phyloP scores from a whole-genome alignment of 1,139 yeast genomes.

The Pneumocystis murina region DNA sequence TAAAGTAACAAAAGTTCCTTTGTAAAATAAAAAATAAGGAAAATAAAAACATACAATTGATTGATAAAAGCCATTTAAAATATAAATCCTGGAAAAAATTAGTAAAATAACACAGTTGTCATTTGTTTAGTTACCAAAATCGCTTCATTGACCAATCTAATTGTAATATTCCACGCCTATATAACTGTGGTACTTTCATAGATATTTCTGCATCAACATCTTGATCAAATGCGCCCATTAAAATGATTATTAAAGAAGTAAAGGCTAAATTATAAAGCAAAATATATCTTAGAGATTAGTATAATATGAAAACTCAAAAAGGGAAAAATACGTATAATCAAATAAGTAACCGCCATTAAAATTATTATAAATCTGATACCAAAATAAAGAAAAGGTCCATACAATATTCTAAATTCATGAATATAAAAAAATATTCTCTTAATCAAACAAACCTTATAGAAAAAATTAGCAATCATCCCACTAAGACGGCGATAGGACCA shows the following conservation, averaged over 20 bases:
- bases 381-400: slow-evolving; percentile 73
- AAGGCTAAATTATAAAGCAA: slow-evolving; percentile 90
- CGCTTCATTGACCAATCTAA: slow-evolving; percentile 66
- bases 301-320: background rate
- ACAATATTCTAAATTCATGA: slow-evolving; percentile 40
- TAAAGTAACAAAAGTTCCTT: slow-evolving; percentile 40
- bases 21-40: slow-evolving; percentile 57
- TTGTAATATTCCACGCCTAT: slow-evolving; percentile 69
- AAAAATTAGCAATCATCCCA: slow-evolving; percentile 89
- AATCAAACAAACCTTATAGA: slow-evolving; percentile 39
- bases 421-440: background rate
- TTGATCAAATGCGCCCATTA: slow-evolving; percentile 82
- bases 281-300: slow-evolving; percentile 41
- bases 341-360: slow-evolving; percentile 87
- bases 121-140: slow-evolving; percentile 36
- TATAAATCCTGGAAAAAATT: slow-evolving; percentile 32
- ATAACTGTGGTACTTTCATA: slow-evolving; percentile 76
- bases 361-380: slow-evolving; percentile 77
- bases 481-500: slow-evolving; percentile 88
- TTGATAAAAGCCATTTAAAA: slow-evolving; percentile 80
- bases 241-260: slow-evolving; percentile 83
- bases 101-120: background rate
- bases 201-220: slow-evolving; percentile 77
- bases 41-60: slow-evolving; percentile 73
- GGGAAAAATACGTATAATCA: slow-evolving; percentile 36